A percentile compares a stretch with the other conserved stretches of the same genome.
Conservation (phyloP, 495 filamentous ascomycete species). For the Geopyxis carbonaria region DNA sequence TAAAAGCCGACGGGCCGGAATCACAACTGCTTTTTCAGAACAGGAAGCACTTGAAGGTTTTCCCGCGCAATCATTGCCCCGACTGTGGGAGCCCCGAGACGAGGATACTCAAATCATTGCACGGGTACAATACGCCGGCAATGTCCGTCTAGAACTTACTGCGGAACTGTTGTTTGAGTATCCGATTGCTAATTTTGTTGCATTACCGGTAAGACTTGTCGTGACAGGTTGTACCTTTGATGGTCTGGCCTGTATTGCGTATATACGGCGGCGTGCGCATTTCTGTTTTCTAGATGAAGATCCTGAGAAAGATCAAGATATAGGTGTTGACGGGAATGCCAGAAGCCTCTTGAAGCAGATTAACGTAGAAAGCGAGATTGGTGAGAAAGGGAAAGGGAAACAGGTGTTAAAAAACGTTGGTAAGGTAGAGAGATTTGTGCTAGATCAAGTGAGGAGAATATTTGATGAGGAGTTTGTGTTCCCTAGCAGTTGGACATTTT, state of each 20-base stretch:
- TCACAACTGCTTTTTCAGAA: neutral
- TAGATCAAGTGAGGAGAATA: slow-evolving; percentile 88
- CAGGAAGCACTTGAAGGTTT: neutral
- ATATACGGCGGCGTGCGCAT: slow-evolving; percentile 66
- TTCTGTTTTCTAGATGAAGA: slow-evolving; percentile 92
- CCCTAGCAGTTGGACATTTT: slow-evolving; percentile 94
- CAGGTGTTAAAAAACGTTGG: slow-evolving; percentile 95
- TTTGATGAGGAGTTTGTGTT: slow-evolving; percentile 98
- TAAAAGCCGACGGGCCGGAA: too few species aligned
- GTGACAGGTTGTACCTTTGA: slow-evolving; percentile 91
- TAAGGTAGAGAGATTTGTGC: slow-evolving; percentile 92
- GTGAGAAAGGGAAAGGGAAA: slow-evolving; percentile 72
- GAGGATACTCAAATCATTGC: slow-evolving; percentile 80
- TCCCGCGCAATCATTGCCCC: slow-evolving; percentile 5
- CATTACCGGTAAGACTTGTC: slow-evolving; percentile 75
- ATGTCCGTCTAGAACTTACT: slow-evolving; percentile 70
- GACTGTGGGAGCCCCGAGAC: slow-evolving; percentile 31
- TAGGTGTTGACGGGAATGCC: slow-evolving; percentile 48
- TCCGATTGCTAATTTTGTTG: slow-evolving; percentile 90
- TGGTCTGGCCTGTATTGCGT: slow-evolving; percentile 77
- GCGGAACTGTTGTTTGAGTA: slow-evolving; percentile 93
- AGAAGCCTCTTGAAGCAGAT: slow-evolving; percentile 54
- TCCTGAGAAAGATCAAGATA: slow-evolving; percentile 52
- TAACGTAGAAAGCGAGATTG: slow-evolving; percentile 92
- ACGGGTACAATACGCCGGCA: slow-evolving; percentile 71